Evolutionary conservation across 169 alveolate species (phyloP).

Genomic region (Sarcocystis neurona): DNA sequence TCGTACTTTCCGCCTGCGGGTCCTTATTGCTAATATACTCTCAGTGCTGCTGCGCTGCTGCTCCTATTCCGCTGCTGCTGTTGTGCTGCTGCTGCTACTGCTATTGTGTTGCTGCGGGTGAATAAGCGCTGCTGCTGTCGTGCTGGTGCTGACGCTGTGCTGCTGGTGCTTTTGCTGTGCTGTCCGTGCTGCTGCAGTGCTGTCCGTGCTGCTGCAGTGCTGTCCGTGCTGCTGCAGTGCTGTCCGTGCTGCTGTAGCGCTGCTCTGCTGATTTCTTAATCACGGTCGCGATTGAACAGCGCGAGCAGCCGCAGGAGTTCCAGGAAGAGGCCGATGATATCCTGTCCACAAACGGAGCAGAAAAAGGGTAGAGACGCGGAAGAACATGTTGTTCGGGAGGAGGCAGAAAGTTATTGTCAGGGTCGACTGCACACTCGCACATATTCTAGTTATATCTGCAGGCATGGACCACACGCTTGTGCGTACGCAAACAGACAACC

Average conservation of each 20-base stretch:
- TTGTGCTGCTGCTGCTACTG: no score
- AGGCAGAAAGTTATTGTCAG: no score
- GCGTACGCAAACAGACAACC: background rate
- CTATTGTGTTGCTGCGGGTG: background rate
- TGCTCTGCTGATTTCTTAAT: background rate
- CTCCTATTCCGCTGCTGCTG: no score
- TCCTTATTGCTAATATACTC: no score
- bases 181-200: background rate
- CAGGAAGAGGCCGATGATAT: slow-evolving; percentile 6
- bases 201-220: background rate
- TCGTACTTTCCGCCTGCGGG: no score
- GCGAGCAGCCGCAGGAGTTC: slow-evolving; percentile 23
- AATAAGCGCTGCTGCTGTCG: background rate
- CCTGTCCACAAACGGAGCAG: background rate
- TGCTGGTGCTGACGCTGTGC: background rate
- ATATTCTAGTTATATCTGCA: background rate
- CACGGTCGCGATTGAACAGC: background rate
- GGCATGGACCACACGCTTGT: no score
- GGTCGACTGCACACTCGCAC: background rate
- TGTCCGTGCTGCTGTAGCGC: background rate
- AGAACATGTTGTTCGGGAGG: no score
- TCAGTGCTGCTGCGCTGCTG: no score
- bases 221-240: background rate
- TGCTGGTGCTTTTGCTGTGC: background rate
- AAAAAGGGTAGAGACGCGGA: background rate